A percentile compares a stretch with the other conserved stretches of the same genome.
These are phyloP conservation scores for Penicillium canescens DNA, from an alignment of 495 filamentous ascomycete species.

Conservation along the genomic window DNA sequence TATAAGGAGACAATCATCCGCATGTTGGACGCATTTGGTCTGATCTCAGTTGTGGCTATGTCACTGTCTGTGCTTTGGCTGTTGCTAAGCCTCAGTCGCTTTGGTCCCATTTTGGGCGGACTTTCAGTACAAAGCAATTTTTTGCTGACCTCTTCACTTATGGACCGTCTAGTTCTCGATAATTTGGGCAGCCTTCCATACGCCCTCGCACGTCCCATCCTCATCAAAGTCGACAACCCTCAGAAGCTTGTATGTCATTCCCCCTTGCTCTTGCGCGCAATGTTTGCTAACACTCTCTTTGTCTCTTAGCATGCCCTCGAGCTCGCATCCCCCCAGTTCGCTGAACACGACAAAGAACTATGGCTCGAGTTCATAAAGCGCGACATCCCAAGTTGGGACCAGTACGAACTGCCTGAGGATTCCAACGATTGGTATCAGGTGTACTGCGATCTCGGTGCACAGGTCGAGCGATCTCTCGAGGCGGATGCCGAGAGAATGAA, in stretches of 20 bases:
- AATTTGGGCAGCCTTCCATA: constrained; percentile 69
- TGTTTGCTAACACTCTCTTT: not conserved
- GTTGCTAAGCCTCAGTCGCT: too few relatives aligned
- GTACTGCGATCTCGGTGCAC: constrained; percentile 52
- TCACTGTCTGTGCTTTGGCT: too few relatives aligned
- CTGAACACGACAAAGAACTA: constrained; percentile 58
- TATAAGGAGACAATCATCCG: too few relatives aligned
- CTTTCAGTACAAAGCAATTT: not conserved
- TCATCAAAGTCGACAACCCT: constrained; percentile 64
- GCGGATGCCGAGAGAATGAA: constrained; percentile 50
- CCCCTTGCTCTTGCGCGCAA: not conserved
- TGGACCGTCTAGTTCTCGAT: constrained; percentile 43
- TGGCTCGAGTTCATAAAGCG: constrained; percentile 70
- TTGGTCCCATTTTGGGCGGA: too few relatives aligned
- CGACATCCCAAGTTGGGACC: constrained; percentile 62
- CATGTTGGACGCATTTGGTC: too few relatives aligned
- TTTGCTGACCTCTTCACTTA: not conserved
- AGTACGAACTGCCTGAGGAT: constrained; percentile 56
- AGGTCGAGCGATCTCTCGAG: constrained; percentile 46
- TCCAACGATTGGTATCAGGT: constrained; percentile 63
- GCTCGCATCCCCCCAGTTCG: constrained; percentile 64
- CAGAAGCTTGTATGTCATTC: constrained; percentile 56
- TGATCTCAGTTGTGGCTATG: too few relatives aligned
- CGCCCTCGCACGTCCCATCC: constrained; percentile 56
- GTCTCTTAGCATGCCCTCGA: constrained; percentile 56